These are phyloP conservation scores for Trichoderma polysporum DNA, from an alignment of 2,329 filamentous ascomycete species.

Conservation along the genomic window DNA sequence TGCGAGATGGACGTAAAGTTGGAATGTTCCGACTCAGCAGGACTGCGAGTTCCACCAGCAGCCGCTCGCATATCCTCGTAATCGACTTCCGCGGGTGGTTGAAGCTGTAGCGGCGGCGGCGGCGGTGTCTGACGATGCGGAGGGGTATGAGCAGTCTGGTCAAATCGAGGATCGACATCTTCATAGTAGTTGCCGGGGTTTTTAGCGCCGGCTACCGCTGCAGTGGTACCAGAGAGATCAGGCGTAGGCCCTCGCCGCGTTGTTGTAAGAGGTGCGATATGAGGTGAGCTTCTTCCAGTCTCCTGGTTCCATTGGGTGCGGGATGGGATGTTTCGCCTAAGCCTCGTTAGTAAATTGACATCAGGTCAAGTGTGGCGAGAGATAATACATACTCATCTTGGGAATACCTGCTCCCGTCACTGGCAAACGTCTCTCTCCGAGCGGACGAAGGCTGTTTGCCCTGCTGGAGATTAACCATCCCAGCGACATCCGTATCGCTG, in stretches of 20 bases:
- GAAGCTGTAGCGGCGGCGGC: constrained; percentile 15
- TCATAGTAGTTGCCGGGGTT: constrained; percentile 71
- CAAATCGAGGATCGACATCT: constrained; percentile 87
- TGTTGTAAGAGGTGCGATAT: constrained; percentile 47
- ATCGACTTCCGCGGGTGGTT: constrained; percentile 40
- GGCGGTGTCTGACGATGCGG: constrained; percentile 20
- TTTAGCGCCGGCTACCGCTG: constrained; percentile 35
- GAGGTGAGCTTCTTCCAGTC: constrained; percentile 45
- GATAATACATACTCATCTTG: constrained; percentile 63
- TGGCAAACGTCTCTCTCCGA: constrained; percentile 54
- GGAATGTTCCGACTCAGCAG: constrained; percentile 73
- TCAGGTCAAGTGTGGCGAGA: background rate
- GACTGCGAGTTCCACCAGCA: constrained; percentile 60
- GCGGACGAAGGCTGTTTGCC: constrained; percentile 32
- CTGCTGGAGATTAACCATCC: constrained; percentile 72
- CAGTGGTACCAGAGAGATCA: constrained; percentile 38
- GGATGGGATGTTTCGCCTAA: constrained; percentile 54
- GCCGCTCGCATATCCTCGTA: constrained; percentile 63
- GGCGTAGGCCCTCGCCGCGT: constrained; percentile 31
- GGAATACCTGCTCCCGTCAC: constrained; percentile 71
- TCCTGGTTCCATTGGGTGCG: constrained; percentile 54
- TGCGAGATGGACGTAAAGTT: constrained; percentile 91
- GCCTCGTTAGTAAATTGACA: background rate
- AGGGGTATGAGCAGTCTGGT: constrained; percentile 31
- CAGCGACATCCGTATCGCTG: constrained; percentile 69